Percentiles rank a stretch among this genome's conserved stretches.
phyloP scores from a whole-genome alignment of 2,329 filamentous ascomycete species.

The Claviceps sorghi region DNA sequence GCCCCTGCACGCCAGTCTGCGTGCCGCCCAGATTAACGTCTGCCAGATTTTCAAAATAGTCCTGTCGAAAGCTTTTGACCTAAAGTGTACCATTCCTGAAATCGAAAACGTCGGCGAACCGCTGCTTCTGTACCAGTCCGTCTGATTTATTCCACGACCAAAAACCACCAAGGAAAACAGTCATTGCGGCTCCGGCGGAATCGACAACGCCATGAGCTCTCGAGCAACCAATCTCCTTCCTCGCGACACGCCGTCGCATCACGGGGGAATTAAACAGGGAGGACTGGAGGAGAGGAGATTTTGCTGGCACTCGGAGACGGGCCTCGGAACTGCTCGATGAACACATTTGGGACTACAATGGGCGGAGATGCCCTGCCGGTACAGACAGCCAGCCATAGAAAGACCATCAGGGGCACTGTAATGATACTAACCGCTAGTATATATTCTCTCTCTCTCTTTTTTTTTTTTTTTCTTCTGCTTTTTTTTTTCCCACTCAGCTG shows the following conservation, averaged over 20 bases:
- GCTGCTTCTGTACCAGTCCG: slow-evolving; percentile 72
- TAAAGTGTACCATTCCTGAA: slow-evolving; percentile 97
- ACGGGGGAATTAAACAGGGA: not conserved
- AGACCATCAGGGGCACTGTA: slow-evolving; percentile 2
- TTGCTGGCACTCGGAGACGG: not conserved
- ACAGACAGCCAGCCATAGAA: not conserved
- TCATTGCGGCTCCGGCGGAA: not conserved
- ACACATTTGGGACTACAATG: not conserved
- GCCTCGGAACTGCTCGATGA: not conserved
- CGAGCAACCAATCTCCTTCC: not conserved
- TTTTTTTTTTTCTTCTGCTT: not conserved
- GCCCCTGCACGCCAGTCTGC: too few relatives aligned
- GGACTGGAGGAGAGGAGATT: not conserved
- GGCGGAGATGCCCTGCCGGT: not conserved
- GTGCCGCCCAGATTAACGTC: slow-evolving; percentile 2
- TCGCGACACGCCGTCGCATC: not conserved
- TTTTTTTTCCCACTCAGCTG: not conserved
- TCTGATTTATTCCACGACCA: slow-evolving; percentile 13
- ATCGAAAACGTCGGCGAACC: slow-evolving; percentile 98
- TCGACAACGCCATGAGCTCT: not conserved
- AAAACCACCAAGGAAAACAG: not conserved
- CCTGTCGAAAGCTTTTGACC: slow-evolving; percentile 92
- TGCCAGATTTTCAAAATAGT: slow-evolving; percentile 97
- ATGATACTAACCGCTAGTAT: slow-evolving; percentile 4
- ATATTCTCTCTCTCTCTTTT: not conserved